Evolutionary conservation across 1,139 yeast genomes (phyloP), one percentile per base, ranked within the genome.

Genomic region (Lodderomyces orthopsilosis): DNA sequence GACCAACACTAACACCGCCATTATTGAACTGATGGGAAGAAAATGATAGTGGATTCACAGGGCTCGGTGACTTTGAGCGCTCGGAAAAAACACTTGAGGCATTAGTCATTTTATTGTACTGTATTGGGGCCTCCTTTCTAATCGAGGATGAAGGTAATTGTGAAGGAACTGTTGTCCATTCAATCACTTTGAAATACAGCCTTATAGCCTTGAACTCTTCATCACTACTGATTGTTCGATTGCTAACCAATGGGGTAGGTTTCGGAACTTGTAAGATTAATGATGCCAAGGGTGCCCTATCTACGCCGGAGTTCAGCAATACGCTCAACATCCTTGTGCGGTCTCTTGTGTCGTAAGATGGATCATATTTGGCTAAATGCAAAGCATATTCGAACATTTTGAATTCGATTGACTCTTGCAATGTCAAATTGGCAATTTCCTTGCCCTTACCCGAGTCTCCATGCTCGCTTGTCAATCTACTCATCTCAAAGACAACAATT

Each of bases 261-360:
- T 91, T 90, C 2, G 94, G 89, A 0, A 87, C 93, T 56, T 90
- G 96, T 32, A 93, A 72, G 44, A 93, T 70, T 37, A 94, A 69
- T 0, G 86, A 74, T 0, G 95, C 93, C 51, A 94, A 68, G 49
- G 83, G 81, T 7, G 62, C 58, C 45, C 68, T 64, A 23, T 61
- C 62, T 35, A 47, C 65, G 46, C 66, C 65, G 2, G 63, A 55
- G 42, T 65, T 62, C 35, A 75, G 70, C 38, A 75, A 75, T 1
- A 81, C 77, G 32, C 78, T 69, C 36, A 89, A 70, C 70, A 85
- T 74, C 50, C 98, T 74, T 0, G 96, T 88, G 45, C 94, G 75
- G 57, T 94, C 98, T 49, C 98, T 75, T 0, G 88, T 79, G 57
- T 89, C 97, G 54, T 81, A 82, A 6, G 81, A 78, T 7, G 74